Base-by-base conservation (phyloP, 192 early-diverging fungal genomes). In the Funneliformis geosporum region DNA sequence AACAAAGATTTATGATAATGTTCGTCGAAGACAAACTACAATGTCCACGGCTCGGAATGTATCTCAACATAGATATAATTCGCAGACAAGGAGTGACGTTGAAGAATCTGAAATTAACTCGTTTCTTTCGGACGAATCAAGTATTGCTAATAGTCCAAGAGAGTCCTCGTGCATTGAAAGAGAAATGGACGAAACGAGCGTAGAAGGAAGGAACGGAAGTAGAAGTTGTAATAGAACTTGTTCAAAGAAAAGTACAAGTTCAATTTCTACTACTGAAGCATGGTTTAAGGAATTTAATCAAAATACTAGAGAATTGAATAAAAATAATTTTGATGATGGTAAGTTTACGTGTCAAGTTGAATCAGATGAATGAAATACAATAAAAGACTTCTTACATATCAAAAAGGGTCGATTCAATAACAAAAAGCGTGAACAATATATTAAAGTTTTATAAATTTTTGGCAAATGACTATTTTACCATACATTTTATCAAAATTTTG, bases 201-300 rank as follows among this genome's bases (percentile, higher is more conserved):
- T 12, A 16, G 64, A 25, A 66, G 27, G 5, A 18, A 55, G 50
- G 0, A 55, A 55, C 21, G 50, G 50, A 21, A 55, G 64, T 66
- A 70, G 25, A 4, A 44, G 68, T 40, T 9, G 8, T 21, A n/a
- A 33, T 8, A 33, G 33, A 33, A 33, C 33, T 2, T 33, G 33
- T 33, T 40, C 27, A 42, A 70, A 70, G n/a, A 70, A 42, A 40
- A 70, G 39, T 10, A n/a, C 5, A 6, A 40, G 33, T 33, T 70
- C 68, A 2, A 18, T 42, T 9, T 70, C 68, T 40, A 70, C 68
- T n/a, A 70, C 33, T 4, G 42, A 70, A 16, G 40, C 40, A 39
- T 70, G 68, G 68, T 70, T 70, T 70, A 28, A 21, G 43, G 68
- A 70, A 70, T 70, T 70, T 70, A 70, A 70, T 42, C n/a, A 28